These are phyloP conservation scores for Plantago rigida DNA, from an alignment of 305 asterid genomes.

Conservation along the genomic window DNA sequence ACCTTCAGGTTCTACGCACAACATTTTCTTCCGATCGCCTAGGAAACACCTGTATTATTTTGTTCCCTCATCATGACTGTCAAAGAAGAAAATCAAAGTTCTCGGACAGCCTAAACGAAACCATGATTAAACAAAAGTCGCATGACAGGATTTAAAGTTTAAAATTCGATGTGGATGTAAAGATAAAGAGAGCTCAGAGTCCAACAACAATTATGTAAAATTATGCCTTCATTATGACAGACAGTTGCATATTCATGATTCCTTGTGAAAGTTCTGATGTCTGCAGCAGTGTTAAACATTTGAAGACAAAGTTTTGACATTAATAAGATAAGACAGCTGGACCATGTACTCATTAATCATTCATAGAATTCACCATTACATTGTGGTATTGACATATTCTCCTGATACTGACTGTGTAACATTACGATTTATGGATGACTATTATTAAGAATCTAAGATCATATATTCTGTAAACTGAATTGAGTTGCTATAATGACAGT, in stretches of 20 bases:
- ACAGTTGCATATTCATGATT: slow-evolving; percentile 22
- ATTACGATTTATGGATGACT: background rate
- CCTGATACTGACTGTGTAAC: background rate
- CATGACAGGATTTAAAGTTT: slow-evolving; percentile 22
- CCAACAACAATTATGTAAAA: slow-evolving; percentile 35
- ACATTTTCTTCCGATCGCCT: slow-evolving; percentile 21
- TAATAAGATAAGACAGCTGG: slow-evolving; percentile 12
- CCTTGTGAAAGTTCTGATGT: slow-evolving; percentile 30
- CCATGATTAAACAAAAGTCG: slow-evolving; percentile 23
- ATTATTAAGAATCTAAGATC: no score
- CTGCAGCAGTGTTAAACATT: slow-evolving; percentile 22
- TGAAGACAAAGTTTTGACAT: slow-evolving; percentile 7
- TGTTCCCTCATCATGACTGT: slow-evolving; percentile 21
- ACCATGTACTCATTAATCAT: slow-evolving; percentile 10
- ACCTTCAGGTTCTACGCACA: slow-evolving; percentile 6
- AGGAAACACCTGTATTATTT: slow-evolving; percentile 20
- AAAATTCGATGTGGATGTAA: slow-evolving; percentile 27
- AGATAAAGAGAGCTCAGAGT: slow-evolving; percentile 33
- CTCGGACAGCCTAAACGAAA: slow-evolving; percentile 24
- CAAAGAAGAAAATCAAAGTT: slow-evolving; percentile 20
- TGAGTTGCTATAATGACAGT: slow-evolving; percentile 1
- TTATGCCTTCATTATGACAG: slow-evolving; percentile 28
- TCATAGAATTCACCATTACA: slow-evolving; percentile 2
- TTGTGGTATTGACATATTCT: slow-evolving; percentile 10
- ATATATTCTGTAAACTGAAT: no score